These are phyloP conservation scores for Irpex lacteus DNA, from an alignment of 1,284 basidiomycete species.

Conservation along the genomic window DNA sequence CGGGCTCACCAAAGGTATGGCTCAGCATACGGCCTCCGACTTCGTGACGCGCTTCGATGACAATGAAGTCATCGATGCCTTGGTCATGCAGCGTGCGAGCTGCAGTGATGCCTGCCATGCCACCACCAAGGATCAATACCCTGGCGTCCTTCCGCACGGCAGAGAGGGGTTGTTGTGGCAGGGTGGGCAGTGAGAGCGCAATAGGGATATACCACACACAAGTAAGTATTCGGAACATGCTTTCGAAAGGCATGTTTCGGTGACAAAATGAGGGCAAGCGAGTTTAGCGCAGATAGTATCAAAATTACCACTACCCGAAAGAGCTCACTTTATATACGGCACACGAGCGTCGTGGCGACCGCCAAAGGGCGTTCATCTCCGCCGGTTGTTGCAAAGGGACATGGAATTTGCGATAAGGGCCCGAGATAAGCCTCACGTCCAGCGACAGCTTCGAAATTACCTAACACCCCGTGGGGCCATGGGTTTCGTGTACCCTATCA, in stretches of 20 bases:
- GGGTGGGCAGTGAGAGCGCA: not conserved
- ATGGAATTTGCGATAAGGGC: not conserved
- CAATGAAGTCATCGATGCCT: slow-evolving; percentile 57
- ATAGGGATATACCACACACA: not conserved
- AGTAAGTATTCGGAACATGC: not conserved
- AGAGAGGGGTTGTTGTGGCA: not conserved
- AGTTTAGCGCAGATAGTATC: not conserved
- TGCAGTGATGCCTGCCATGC: slow-evolving; percentile 64
- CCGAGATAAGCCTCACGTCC: not conserved
- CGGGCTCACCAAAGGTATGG: slow-evolving; percentile 39
- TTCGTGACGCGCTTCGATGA: slow-evolving; percentile 57
- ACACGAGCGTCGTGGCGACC: not conserved
- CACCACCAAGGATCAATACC: slow-evolving; percentile 59
- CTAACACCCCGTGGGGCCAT: not conserved
- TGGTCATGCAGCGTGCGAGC: slow-evolving; percentile 57
- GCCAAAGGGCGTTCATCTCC: not conserved
- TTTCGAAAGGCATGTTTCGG: not conserved
- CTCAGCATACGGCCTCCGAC: slow-evolving; percentile 62
- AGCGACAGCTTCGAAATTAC: not conserved
- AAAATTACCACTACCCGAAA: not conserved
- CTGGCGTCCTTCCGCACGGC: slow-evolving; percentile 22
- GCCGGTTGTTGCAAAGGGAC: not conserved
- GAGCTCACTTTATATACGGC: not conserved
- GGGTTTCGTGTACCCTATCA: not conserved
- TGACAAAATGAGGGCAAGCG: not conserved